Percentiles rank a stretch among this genome's conserved stretches.
These are phyloP conservation scores for Mycosphaerelloides madeirae DNA, from an alignment of 2,329 filamentous ascomycete genomes.

Conservation along the genomic window DNA sequence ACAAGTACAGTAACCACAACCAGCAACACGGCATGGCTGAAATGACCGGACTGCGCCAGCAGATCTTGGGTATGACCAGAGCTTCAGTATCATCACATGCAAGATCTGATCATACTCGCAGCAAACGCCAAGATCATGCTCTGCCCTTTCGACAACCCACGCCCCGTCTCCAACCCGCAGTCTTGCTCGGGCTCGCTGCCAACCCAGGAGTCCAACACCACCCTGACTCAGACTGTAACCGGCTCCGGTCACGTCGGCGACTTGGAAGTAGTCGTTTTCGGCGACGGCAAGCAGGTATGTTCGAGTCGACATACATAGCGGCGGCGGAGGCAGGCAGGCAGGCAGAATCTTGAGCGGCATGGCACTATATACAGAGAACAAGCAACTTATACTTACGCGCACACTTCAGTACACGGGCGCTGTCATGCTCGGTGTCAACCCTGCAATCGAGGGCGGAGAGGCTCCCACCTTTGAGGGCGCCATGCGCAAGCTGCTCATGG, in stretches of 20 bases:
- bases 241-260: neutral
- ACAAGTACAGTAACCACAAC: neutral
- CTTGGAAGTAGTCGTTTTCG: constrained; percentile 20
- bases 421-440: constrained; percentile 16
- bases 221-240: neutral
- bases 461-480: constrained; percentile 18
- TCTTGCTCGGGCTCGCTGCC: neutral
- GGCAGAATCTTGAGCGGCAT: constrained; percentile 13
- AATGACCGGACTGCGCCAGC: constrained; percentile 15
- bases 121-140: constrained; percentile 24
- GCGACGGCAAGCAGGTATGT: constrained; percentile 1
- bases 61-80: constrained; percentile 16
- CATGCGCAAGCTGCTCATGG: constrained; percentile 21
- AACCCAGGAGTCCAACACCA: neutral
- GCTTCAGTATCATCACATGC: neutral
- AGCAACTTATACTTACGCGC: neutral
- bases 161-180: neutral
- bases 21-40: constrained; percentile 9
- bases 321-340: too few relatives aligned
- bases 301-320: neutral
- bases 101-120: constrained; percentile 1
- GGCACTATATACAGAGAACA: neutral
- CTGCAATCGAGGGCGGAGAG: constrained; percentile 22
- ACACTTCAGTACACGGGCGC: neutral
- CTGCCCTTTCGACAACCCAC: constrained; percentile 4